Evolutionary conservation across 768 basidiomycete genomes (phyloP), one percentile per base, ranked within the genome.

Genomic region (Fomitopsis serialis): DNA sequence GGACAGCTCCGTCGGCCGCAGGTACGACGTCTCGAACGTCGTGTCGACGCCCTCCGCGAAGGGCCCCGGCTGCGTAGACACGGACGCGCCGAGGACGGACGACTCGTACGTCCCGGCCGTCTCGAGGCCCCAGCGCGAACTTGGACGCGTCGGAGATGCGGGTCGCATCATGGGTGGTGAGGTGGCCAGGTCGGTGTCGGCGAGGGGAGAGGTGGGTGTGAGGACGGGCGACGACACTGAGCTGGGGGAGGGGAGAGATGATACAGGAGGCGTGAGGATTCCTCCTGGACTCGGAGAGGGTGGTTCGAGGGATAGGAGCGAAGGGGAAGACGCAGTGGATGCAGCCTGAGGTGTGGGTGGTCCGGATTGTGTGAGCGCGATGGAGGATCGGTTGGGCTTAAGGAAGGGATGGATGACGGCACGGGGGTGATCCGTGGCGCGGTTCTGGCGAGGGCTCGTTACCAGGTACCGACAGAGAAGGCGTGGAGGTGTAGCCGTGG

Each of bases 81-180:
- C 86, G 1, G 89, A 89, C 0, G 89, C 82, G 5, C 71, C 73
- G 21, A 92, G 71, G 21, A 87, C 70, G 1, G 87, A 86, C 0
- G 89, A 90, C 19, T 91, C 89, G 56, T 85, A 92, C 0, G 89
- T 85, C 9, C 74, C 63, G 50, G 87, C 82, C 0, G 84, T 85
- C 60, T 82, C 82, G 2, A 75, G 64, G 2, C 77, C 81, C 84
- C 86, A 90, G 23, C 71, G 60, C 47, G 69, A 65, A 32, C 29
- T 55, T 40, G 75, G 67, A 48, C 74, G 61, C 55, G 69, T 77
- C 22, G 64, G 68, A 22, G 75, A 72, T 32, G 5, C 29, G 11
- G n/a, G n/a, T n/a, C n/a, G n/a, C n/a, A n/a, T n/a, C n/a, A n/a
- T n/a, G n/a, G n/a, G n/a, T n/a, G n/a, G n/a, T n/a, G n/a, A n/a